Evolutionary conservation across 257 asterid genomes (phyloP).

Genomic region (Cordia subcordata): DNA sequence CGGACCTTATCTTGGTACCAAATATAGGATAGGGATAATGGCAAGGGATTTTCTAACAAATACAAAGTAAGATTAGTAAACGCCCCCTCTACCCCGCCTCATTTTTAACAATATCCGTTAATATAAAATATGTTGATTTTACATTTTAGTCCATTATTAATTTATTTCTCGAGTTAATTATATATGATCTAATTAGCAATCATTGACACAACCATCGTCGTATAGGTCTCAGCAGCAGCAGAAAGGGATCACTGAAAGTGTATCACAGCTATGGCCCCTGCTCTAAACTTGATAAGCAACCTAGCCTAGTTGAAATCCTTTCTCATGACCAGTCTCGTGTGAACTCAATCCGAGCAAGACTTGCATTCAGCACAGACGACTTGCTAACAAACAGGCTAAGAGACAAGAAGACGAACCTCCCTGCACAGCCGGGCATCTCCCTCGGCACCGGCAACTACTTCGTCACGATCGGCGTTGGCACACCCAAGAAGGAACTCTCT

Average conservation of each 20-base stretch:
- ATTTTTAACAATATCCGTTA: too few relatives aligned
- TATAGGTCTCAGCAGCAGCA: slow-evolving; percentile 44
- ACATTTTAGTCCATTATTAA: too few relatives aligned
- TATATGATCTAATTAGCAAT: too few relatives aligned
- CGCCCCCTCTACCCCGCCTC: too few relatives aligned
- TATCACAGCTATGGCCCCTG: slow-evolving; percentile 56
- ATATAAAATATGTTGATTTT: too few relatives aligned
- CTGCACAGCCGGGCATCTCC: slow-evolving; percentile 39
- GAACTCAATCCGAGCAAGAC: slow-evolving; percentile 40
- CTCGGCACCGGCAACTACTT: slow-evolving; percentile 60
- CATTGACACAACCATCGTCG: neutral
- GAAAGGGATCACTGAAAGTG: slow-evolving; percentile 41
- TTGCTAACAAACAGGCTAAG: neutral
- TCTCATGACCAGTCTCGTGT: slow-evolving; percentile 48
- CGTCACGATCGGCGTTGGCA: slow-evolving; percentile 58
- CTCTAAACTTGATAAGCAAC: slow-evolving; percentile 8
- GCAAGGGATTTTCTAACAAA: too few relatives aligned
- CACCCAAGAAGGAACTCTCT: slow-evolving; percentile 36
- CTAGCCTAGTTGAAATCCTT: slow-evolving; percentile 38
- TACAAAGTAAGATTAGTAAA: too few relatives aligned
- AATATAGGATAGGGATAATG: too few relatives aligned
- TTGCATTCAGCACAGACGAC: slow-evolving; percentile 2
- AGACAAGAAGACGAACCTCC: slow-evolving; percentile 27
- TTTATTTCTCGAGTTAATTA: too few relatives aligned
- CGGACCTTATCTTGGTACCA: too few relatives aligned